Percentiles rank a stretch among this genome's conserved stretches.
These are phyloP conservation scores for Ananas comosus DNA, from an alignment of 176 grass and related monocot species.

Conservation along the genomic window DNA sequence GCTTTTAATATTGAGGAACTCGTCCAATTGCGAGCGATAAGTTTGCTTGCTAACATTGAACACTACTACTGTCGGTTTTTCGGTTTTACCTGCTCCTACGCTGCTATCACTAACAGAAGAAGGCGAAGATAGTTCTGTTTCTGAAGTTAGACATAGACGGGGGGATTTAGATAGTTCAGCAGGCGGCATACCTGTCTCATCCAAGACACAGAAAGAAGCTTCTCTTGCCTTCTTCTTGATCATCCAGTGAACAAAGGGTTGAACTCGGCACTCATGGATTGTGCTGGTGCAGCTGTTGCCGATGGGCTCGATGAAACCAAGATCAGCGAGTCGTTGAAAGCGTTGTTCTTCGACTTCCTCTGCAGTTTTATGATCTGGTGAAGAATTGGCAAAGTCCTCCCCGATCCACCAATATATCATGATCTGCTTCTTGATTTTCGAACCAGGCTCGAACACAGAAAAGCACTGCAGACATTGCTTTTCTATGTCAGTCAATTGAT, in stretches of 20 bases:
- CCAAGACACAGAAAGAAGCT: neutral
- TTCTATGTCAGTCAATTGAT: too few relatives aligned
- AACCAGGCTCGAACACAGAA: constrained; percentile 26
- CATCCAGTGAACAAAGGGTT: constrained; percentile 51
- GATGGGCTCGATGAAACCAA: constrained; percentile 33
- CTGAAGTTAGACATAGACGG: too few relatives aligned
- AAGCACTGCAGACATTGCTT: constrained; percentile 33
- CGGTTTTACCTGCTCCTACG: too few relatives aligned
- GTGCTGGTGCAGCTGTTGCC: constrained; percentile 20
- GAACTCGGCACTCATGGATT: constrained; percentile 39
- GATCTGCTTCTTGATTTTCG: constrained; percentile 28
- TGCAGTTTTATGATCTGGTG: neutral
- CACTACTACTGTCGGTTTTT: too few relatives aligned
- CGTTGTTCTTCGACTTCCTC: neutral
- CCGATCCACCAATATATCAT: constrained; percentile 42
- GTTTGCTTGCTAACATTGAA: too few relatives aligned
- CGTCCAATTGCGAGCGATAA: too few relatives aligned
- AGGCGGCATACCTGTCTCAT: too few relatives aligned
- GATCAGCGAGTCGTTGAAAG: neutral
- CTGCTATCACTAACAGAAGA: too few relatives aligned
- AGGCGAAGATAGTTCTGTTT: too few relatives aligned
- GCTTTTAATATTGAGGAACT: too few relatives aligned
- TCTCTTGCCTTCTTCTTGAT: constrained; percentile 22
- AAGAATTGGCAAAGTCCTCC: neutral
- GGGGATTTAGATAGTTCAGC: too few relatives aligned